Conservation (phyloP, 2,329 filamentous ascomycete species). For the Colletotrichum sp. region DNA sequence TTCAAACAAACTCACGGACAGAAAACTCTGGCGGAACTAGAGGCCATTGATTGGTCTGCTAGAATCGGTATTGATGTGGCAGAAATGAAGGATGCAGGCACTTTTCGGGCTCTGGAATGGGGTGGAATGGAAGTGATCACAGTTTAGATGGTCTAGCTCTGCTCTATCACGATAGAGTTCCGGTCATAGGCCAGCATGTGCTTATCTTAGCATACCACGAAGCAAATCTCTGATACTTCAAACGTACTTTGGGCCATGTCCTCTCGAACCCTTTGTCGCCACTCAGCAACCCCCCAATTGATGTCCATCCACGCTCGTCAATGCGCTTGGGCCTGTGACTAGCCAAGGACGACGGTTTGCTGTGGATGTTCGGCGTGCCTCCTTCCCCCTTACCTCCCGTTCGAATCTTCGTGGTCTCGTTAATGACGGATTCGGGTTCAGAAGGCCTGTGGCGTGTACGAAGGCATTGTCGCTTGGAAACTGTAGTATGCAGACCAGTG, state of each 20-base stretch:
- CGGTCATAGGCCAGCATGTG: background rate
- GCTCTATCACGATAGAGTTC: background rate
- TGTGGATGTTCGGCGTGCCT: background rate
- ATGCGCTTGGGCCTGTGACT: background rate
- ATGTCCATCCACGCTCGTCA: background rate
- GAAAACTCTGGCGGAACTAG: background rate
- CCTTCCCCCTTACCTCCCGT: background rate
- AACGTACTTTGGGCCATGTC: background rate
- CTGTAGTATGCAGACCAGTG: background rate
- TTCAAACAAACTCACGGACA: background rate
- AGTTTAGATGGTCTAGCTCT: background rate
- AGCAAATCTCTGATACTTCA: background rate
- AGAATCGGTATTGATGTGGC: background rate
- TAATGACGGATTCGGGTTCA: background rate
- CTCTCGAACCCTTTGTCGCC: background rate
- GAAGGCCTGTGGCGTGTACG: background rate
- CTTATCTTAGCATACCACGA: background rate
- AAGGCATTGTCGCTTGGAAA: background rate
- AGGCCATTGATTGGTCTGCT: background rate
- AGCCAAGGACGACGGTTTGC: background rate
- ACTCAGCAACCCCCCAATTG: background rate
- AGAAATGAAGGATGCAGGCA: background rate
- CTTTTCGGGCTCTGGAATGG: background rate
- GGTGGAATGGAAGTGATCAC: background rate
- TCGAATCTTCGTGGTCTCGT: background rate